phyloP scores from a whole-genome alignment of 1,139 yeast genomes.

The Kodamaea alishanica region DNA sequence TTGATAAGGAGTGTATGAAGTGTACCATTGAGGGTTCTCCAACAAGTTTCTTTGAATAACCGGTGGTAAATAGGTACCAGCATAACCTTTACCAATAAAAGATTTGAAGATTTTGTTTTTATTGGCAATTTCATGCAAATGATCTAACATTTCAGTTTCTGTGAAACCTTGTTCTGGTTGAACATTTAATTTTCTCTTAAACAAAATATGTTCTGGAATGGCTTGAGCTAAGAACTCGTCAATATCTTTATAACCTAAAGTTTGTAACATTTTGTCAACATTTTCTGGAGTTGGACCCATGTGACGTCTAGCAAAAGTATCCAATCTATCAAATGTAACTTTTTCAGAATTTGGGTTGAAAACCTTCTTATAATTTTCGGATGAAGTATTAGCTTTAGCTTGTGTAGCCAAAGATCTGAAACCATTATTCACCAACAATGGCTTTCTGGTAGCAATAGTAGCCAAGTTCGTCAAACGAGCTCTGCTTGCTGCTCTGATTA shows the following conservation, averaged over 20 bases:
- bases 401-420: constrained; percentile 21
- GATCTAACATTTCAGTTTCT: constrained; percentile 75
- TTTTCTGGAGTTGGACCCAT: constrained; percentile 75
- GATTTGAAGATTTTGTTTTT: constrained; percentile 71
- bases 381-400: constrained; percentile 45
- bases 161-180: constrained; percentile 69
- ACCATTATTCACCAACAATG: no score
- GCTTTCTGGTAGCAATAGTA: constrained; percentile 1
- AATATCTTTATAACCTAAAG: constrained; percentile 64
- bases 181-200: constrained; percentile 61
- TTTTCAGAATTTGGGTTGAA: constrained; percentile 32
- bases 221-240: constrained; percentile 69
- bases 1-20: constrained; percentile 96
- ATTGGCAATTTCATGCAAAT: constrained; percentile 63
- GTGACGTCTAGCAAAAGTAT: constrained; percentile 87
- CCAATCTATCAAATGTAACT: constrained; percentile 46
- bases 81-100: constrained; percentile 91
- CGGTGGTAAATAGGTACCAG: constrained; percentile 85
- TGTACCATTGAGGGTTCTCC: constrained; percentile 97
- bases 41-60: constrained; percentile 89
- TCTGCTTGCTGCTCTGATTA: constrained; percentile 3
- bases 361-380: constrained; percentile 39
- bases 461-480: constrained; percentile 1
- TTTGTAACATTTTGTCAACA: constrained; percentile 59
- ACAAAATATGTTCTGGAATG: constrained; percentile 72